Evolutionary conservation across 441 rosid species (phyloP).

Genomic region (Hypseocharis bilobata): DNA sequence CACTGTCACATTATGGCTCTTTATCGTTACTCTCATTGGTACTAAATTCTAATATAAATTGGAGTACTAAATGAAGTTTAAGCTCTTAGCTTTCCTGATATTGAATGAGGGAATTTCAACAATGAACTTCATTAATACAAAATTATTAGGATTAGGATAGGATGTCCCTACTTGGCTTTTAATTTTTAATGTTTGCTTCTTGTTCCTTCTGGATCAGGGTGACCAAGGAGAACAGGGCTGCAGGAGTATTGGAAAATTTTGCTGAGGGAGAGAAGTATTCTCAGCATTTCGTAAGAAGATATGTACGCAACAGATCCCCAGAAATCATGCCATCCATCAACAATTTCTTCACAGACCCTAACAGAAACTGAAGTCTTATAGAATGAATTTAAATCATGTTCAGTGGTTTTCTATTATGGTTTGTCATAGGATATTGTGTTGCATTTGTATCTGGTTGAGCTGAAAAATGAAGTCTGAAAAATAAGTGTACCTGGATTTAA

Average conservation of each 20-base stretch:
- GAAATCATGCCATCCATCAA: slow-evolving; percentile 87
- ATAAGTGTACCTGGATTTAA: background rate
- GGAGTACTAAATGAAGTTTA: too few species aligned
- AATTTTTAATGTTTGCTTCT: background rate
- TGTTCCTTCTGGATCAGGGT: slow-evolving; percentile 39
- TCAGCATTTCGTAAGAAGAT: slow-evolving; percentile 60
- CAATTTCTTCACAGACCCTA: slow-evolving; percentile 71
- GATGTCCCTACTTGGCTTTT: background rate
- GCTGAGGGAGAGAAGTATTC: slow-evolving; percentile 72
- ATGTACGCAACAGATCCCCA: slow-evolving; percentile 56
- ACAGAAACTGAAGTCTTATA: slow-evolving; percentile 21
- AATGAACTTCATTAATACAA: too few species aligned
- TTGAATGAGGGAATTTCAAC: too few species aligned
- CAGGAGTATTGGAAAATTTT: slow-evolving; percentile 79
- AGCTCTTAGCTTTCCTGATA: too few species aligned
- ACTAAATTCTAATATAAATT: too few species aligned
- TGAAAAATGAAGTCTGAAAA: background rate
- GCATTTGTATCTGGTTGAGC: too few species aligned
- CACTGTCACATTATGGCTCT: too few species aligned
- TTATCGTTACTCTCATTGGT: too few species aligned
- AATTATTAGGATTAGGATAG: too few species aligned
- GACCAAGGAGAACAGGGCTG: slow-evolving; percentile 69
- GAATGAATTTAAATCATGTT: slow-evolving; percentile 1
- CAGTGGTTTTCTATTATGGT: too few species aligned
- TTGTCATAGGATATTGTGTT: background rate